Percentiles rank a stretch among this genome's conserved stretches.
These are phyloP conservation scores for Malassezia yamatoensis DNA, from an alignment of 1,284 basidiomycete species.

Conservation along the genomic window DNA sequence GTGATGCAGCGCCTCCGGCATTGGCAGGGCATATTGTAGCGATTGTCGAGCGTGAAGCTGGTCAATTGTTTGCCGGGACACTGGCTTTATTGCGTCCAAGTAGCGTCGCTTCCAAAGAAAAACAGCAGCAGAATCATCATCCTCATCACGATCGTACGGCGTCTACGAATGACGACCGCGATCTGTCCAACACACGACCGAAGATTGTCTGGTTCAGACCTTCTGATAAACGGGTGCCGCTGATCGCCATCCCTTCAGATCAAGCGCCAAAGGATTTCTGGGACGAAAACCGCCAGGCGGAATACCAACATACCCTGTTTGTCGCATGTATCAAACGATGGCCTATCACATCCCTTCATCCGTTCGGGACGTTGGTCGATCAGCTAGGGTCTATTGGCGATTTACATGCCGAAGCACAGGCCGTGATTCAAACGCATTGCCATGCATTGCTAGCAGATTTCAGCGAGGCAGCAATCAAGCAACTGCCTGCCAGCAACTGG, in stretches of 20 bases:
- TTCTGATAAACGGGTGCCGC: constrained; percentile 94
- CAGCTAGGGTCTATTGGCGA: constrained; percentile 97
- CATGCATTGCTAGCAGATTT: constrained; percentile 46
- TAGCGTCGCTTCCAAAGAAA: constrained; percentile 96
- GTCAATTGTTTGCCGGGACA: constrained; percentile 94
- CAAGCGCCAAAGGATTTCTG: constrained; percentile 95
- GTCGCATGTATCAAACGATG: constrained; percentile 95
- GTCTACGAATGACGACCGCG: constrained; percentile 50
- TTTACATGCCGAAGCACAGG: constrained; percentile 92
- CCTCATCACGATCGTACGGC: constrained; percentile 54
- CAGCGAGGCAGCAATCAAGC: constrained; percentile 71
- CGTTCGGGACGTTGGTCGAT: constrained; percentile 95
- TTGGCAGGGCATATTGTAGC: constrained; percentile 89
- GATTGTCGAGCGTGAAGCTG: constrained; percentile 95
- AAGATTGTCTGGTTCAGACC: constrained; percentile 99
- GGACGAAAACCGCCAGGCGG: constrained; percentile 66
- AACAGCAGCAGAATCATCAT: constrained; percentile 94
- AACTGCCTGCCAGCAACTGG: constrained; percentile 87
- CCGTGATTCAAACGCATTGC: constrained; percentile 93
- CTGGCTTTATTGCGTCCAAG: constrained; percentile 89
- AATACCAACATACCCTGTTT: constrained; percentile 80
- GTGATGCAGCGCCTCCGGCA: constrained; percentile 55
- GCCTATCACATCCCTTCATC: constrained; percentile 82
- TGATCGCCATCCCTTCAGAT: constrained; percentile 93
- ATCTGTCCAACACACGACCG: constrained; percentile 60